Conservation (phyloP, 2,329 filamentous ascomycete species). For the Huntiella moniliformis region DNA sequence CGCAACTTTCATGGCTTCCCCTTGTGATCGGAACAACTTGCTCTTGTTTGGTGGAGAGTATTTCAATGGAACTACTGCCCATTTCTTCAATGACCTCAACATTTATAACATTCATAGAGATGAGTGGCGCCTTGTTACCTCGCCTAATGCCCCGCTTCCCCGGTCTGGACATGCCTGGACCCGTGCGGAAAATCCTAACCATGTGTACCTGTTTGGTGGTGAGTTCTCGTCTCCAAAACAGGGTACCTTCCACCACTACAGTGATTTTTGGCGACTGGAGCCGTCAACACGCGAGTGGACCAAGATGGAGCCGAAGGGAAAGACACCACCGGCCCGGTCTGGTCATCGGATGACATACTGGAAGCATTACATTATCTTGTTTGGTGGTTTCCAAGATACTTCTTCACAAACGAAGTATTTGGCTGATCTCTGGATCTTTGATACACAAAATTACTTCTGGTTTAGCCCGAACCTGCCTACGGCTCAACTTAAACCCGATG, state of each 20-base stretch:
- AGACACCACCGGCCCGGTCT: conserved; percentile 65
- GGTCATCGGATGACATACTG: conserved; percentile 93
- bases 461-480: conserved; percentile 55
- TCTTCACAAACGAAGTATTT: conserved; percentile 89
- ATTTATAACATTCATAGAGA: conserved; percentile 63
- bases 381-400: conserved; percentile 94
- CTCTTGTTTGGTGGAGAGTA: conserved; percentile 91
- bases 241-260: conserved; percentile 97
- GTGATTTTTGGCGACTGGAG: conserved; percentile 92
- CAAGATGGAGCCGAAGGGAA: conserved; percentile 62
- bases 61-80: conserved; percentile 76
- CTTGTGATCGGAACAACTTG: conserved; percentile 69
- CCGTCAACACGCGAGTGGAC: conserved; percentile 75
- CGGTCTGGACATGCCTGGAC: conserved; percentile 91
- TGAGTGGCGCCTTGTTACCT: conserved; percentile 80
- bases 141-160: conserved; percentile 77
- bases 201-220: conserved; percentile 83
- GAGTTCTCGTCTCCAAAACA: conserved; percentile 96
- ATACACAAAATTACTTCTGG: conserved; percentile 76
- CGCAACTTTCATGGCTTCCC: conserved; percentile 66
- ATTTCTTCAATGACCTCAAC: conserved; percentile 48
- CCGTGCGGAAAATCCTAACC: conserved; percentile 63
- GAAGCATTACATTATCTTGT: conserved; percentile 92
- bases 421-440: conserved; percentile 87
- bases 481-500: conserved; percentile 71